Evolutionary conservation across 23 red algal genomes (phyloP).

Genomic region (Gracilaria domingensis): DNA sequence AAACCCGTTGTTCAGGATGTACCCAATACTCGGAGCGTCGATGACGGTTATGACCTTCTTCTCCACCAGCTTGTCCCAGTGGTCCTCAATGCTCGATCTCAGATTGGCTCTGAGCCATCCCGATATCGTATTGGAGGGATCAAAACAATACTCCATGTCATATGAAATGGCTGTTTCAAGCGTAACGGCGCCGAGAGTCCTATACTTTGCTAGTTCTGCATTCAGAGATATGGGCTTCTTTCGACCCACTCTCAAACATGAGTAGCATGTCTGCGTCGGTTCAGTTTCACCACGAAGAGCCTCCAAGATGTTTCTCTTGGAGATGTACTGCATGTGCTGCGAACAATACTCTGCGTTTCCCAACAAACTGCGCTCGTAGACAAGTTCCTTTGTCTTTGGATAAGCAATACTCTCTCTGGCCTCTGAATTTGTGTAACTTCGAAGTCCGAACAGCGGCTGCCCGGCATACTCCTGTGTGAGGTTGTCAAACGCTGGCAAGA

Average conservation of each 20-base stretch:
- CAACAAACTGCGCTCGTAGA: slow-evolving; percentile 14
- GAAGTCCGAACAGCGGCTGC: slow-evolving; percentile 38
- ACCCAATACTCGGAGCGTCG: background rate
- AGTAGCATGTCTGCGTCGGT: slow-evolving; percentile 34
- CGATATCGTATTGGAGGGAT: background rate
- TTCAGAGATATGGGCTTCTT: slow-evolving; percentile 36
- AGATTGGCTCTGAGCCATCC: slow-evolving; percentile 26
- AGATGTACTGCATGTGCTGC: slow-evolving; percentile 25
- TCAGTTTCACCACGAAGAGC: slow-evolving; percentile 33
- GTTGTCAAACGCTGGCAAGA: slow-evolving; percentile 33
- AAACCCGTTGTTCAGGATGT: slow-evolving; percentile 29
- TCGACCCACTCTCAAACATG: slow-evolving; percentile 45
- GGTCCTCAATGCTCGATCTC: slow-evolving; percentile 11
- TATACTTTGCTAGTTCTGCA: slow-evolving; percentile 12
- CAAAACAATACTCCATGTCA: slow-evolving; percentile 61
- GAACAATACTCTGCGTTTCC: slow-evolving; percentile 30
- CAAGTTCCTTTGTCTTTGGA: slow-evolving; percentile 19
- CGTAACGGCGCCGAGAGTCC: slow-evolving; percentile 35
- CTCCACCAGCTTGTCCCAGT: slow-evolving; percentile 16
- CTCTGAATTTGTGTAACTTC: slow-evolving; percentile 55
- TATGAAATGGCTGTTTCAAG: slow-evolving; percentile 35
- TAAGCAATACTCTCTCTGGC: slow-evolving; percentile 22
- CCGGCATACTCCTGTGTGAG: slow-evolving; percentile 18
- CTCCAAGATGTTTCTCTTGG: slow-evolving; percentile 16
- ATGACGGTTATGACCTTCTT: slow-evolving; percentile 28